Evolutionary conservation across 2,329 filamentous ascomycete genomes (phyloP).

Genomic region (Scedosporium dehoogii): DNA sequence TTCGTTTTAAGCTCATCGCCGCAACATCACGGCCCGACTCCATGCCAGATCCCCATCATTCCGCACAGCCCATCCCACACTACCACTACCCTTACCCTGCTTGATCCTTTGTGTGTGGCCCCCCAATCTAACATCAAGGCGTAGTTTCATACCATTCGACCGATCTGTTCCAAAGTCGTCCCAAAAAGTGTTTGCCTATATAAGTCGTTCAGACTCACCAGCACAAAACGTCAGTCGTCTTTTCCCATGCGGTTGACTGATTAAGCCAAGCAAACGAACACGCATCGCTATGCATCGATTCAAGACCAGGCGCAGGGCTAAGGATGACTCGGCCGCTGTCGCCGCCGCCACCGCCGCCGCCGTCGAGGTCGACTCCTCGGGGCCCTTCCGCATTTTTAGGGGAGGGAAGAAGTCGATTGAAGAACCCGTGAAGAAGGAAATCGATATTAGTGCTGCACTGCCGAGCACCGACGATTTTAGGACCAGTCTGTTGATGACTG

Average conservation of each 20-base stretch:
- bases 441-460: constrained; percentile 65
- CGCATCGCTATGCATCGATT: constrained; percentile 61
- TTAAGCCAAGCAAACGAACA: background rate
- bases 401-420: constrained; percentile 44
- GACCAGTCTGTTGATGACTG: constrained; percentile 92
- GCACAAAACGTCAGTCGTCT: background rate
- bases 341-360: constrained; percentile 11
- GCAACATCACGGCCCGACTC: background rate
- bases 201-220: background rate
- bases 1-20: background rate
- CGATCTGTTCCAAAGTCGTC: background rate
- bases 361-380: constrained; percentile 43
- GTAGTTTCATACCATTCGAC: background rate
- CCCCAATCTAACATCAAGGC: background rate
- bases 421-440: constrained; percentile 46
- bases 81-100: too few relatives aligned
- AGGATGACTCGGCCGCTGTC: constrained; percentile 38
- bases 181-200: background rate
- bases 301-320: constrained; percentile 60
- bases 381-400: constrained; percentile 45
- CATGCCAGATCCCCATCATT: background rate
- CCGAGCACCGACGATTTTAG: constrained; percentile 84
- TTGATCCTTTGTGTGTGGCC: background rate
- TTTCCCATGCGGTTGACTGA: background rate
- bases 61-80: background rate